Evolutionary conservation across 495 filamentous ascomycete species (phyloP), one percentile per base, ranked within the genome.

Genomic region (Cercophora sp.): DNA sequence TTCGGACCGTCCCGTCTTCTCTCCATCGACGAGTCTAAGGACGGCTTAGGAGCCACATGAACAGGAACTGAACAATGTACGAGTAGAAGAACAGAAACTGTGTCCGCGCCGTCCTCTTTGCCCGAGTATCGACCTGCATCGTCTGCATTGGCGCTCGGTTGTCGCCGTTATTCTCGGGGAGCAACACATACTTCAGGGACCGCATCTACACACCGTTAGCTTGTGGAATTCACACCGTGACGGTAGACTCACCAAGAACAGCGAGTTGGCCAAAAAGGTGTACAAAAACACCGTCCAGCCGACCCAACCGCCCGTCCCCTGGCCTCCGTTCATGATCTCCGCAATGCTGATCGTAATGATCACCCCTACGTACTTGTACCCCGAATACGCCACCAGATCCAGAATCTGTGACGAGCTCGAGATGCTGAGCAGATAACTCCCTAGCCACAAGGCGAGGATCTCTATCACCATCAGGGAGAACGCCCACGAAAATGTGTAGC

Each of bases 361-460:
- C 48, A 94, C 89, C 8, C 93, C 93, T 34, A 97, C 93, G 60
- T 97, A 99, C 72, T 99, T 99, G 70, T 99, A 99, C 10, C 94
- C 94, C 5, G 87, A 91, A 66, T 99, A 99, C 3, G 94, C 93
- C 32, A 97, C 83, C 29, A 99, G 68, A 58, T 99, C 93, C 51
- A 96, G 77, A 19, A 99, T 76, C 68, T 97, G 93, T 29, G 78
- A 80, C 49, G 76, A 86, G 61, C 92, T 92, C 62, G 84, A 90
- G 73, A 99, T 97, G 68, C 78, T 87, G 31, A 99, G 74, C 36
- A 99, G 83, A 64, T 97, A 97, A 63, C 85, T 90, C 20, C 92
- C 93, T 31, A 96, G 75, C 77, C 96, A 96, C 58, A 99, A 69
- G 36, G 85, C 84, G 5, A 93, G 54, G 31, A 99, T 91, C 69